Base-by-base conservation (phyloP, 257 asterid species). In the Ehretia macrophylla region DNA sequence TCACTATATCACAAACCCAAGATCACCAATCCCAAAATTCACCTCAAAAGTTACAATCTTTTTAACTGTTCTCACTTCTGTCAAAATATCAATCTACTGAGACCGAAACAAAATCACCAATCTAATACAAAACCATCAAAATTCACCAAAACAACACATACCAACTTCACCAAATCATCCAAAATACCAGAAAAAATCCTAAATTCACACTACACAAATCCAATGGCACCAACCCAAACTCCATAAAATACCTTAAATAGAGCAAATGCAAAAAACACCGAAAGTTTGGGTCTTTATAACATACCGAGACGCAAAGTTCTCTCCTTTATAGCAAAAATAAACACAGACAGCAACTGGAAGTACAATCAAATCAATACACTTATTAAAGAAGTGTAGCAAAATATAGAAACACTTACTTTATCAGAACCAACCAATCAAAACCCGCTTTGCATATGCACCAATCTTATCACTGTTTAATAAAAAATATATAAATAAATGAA, bases 251-350 rank as follows among this genome's bases (percentile, higher is more conserved):
- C 47, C 47, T 42, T 14, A 42, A 42, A 42, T 10, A n/a, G n/a
- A n/a, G n/a, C 11, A 42, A 2, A 27, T 27, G 35, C 35, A 27
- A 27, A 6, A 27, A 27, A 27, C 3, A 27, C 35, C 3, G 35
- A 49, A 56, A 49, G 59, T 45, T 48, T 32, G 47, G 32, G 21
- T 21, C 60, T 70, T 64, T 64, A 27, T 59, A 16, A 14, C 59
- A 53, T 56, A 51, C 48, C 59, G 32, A 70, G 44, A 55, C 22
- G 56, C 47, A 50, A 62, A 70, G 23, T 11, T 58, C 45, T 1
- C 46, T 47, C 21, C 53, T 56, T 48, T 14, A 35, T 16, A 45
- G 32, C 44, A 13, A 54, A 39, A 20, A 39, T 17, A 19, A 44
- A 16, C 20, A 53, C 40, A 16, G 32, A 56, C 8, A 42, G 5